Evolutionary conservation across 805 yeast species (phyloP).

Genomic region (Grigorovia transvaalensis): DNA sequence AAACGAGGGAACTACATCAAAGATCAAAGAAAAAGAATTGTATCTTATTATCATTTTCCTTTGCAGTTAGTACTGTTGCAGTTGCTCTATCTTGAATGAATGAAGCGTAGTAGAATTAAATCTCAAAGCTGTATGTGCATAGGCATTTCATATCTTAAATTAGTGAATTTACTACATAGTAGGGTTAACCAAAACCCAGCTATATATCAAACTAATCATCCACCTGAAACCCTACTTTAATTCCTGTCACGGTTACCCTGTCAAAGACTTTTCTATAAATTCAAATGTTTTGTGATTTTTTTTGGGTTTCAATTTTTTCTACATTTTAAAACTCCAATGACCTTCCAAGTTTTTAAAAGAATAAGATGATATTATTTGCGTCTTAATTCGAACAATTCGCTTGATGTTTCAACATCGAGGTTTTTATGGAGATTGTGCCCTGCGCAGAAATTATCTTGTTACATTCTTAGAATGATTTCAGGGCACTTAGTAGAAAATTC

Average conservation of each 20-base stretch:
- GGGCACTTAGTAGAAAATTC: constrained; percentile 30
- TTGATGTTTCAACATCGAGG: constrained; percentile 19
- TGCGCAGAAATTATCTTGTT: constrained; percentile 31
- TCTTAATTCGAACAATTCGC: constrained; percentile 28
- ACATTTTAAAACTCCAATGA: constrained; percentile 19
- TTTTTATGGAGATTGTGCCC: constrained; percentile 32
- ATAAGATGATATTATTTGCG: constrained; percentile 31
- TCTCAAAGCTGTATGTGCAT: too few relatives aligned
- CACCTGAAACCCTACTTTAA: too few relatives aligned
- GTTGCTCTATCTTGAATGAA: too few relatives aligned
- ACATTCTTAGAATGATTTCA: constrained; percentile 27
- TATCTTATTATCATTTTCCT: too few relatives aligned
- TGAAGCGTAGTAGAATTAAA: too few relatives aligned
- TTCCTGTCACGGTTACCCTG: not conserved
- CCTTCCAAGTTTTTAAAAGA: constrained; percentile 33
- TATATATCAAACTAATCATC: too few relatives aligned
- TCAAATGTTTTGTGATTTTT: not conserved
- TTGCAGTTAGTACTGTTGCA: too few relatives aligned
- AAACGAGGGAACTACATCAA: too few relatives aligned
- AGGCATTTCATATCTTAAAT: too few relatives aligned
- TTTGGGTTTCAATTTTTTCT: not conserved
- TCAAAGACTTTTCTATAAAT: not conserved
- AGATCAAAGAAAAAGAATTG: too few relatives aligned
- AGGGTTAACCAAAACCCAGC: not conserved
- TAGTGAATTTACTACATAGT: not conserved